Evolutionary conservation across 805 yeast species (phyloP), one percentile per base, ranked within the genome.

Genomic region (Metschnikowia shivogae): DNA sequence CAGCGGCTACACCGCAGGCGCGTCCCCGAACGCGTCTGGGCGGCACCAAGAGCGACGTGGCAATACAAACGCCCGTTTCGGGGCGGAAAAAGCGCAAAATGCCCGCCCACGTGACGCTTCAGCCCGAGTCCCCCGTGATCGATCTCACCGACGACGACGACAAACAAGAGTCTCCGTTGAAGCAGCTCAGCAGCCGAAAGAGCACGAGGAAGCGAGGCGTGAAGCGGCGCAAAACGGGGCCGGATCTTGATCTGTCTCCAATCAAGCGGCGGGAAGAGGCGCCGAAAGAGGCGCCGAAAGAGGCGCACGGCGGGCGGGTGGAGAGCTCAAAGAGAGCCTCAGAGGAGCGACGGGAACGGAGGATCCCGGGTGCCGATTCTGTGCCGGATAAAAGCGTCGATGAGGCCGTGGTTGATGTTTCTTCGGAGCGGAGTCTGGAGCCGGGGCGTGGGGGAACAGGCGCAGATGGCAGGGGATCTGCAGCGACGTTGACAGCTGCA

Each of bases 11-110:
- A 2, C 36, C 34, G 5, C 24, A 19, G n/a, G 34, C 26, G 10
- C 43, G 51, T 13, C 56, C 54, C 36, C 38, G 54, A 13, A 52
- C 56, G 19, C 50, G 56, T 2, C 43, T 48, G 22, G 40, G 45
- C 34, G 40, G 42, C 14, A 34, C 40, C 3, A 45, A 39, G 29
- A 39, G 43, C 11, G 43, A 36, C 17, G 29, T 29, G 3, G 14
- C 40, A 11, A 28, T 17, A n/a, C 36, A 14, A 14, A 13, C 29
- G 26, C 26, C 43, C 11, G 31, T 14, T n/a, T 13, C 40, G 2
- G 7, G 19, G 24, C 28, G n/a, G 27, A 37, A 37, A 14, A 11
- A 13, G 12, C 19, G 34, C 12, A 50, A 48, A 26, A 42, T 20
- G 34, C 22, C 40, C 28, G 42, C 36, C 22, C 30, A 27, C 22